Evolutionary conservation across 2,329 filamentous ascomycete species (phyloP), one percentile per base, ranked within the genome.

Genomic region (Colletotrichum sp.): DNA sequence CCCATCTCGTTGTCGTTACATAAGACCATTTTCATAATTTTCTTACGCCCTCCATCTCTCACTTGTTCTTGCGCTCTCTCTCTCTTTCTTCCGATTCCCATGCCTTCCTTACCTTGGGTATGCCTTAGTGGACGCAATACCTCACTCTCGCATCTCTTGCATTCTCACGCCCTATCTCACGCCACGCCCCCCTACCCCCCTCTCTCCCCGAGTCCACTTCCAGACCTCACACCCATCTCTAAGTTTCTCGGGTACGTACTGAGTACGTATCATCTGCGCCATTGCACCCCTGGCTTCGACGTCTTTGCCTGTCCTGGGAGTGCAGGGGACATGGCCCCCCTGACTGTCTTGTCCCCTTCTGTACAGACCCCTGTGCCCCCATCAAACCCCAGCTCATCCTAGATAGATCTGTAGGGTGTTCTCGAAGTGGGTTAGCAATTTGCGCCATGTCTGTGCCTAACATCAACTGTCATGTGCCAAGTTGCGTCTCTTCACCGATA

Each of bases 401-500:
- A 28, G 73, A 60, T 32, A 75, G 73, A 76, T 76, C 74, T 74
- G 65, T 69, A 75, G 65, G 74, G 65, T 68, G 71, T 76, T 76
- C 71, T 74, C 59, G 55, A 75, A 76, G 74, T 76, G 74, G 71
- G 66, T 39, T 76, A 73, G 74, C 60, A 76, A 76, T 76, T 75
- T 76, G 66, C 74, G 74, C 74, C 71, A 69, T 76, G 74, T 70
- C 74, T 74, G 71, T 68, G 64, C 71, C 74, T 74, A 76, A 65
- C 71, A 73, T 59, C 64, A 67, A 73, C 71, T 76, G 74, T 76
- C 74, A 76, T 76, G 60, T 76, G 70, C 74, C 74, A 76, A 70
- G 74, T 76, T 76, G 72, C 65, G 60, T 76, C 74, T 76, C 71
- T 76, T 73, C 74, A 76, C 74, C 74, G 74, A 76, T 76, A 76